Conservation (phyloP, 2,329 filamentous ascomycete species). For the Botrytis porri region DNA sequence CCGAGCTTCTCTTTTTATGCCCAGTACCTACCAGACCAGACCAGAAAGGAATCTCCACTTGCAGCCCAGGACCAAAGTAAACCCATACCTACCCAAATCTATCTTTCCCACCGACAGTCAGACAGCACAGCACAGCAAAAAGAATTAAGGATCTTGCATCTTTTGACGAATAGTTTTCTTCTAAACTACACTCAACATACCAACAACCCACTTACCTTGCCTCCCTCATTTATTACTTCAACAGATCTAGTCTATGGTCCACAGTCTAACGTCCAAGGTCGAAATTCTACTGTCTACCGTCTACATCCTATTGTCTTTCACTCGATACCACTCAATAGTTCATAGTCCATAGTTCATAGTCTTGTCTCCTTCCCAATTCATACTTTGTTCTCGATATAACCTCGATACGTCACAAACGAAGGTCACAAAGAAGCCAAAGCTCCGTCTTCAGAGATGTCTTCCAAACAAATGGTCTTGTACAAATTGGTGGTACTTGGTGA, state of each 20-base stretch:
- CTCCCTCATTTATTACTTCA: not conserved
- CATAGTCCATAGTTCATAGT: not conserved
- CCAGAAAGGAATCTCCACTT: constrained; percentile 27
- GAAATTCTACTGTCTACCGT: not conserved
- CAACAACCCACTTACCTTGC: constrained; percentile 7
- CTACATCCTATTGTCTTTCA: not conserved
- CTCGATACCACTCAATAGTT: not conserved
- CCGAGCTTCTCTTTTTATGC: constrained; percentile 29
- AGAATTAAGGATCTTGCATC: constrained; percentile 19
- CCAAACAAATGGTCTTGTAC: constrained; percentile 78
- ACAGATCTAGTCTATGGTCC: not conserved
- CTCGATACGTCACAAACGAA: constrained; percentile 15
- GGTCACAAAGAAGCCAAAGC: not conserved
- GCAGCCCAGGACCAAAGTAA: constrained; percentile 17
- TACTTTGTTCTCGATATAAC: not conserved
- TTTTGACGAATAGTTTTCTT: constrained; percentile 23
- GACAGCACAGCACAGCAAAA: constrained; percentile 17
- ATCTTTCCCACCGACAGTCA: constrained; percentile 22
- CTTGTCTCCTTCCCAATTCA: not conserved
- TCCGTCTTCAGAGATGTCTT: constrained; percentile 6
- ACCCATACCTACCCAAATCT: constrained; percentile 18
- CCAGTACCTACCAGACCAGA: not conserved
- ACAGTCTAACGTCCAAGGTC: not conserved
- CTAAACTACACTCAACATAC: not conserved
- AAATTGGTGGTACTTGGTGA: constrained; percentile 94